Evolutionary conservation across 345 rosid species (phyloP).

Genomic region (Luvunga scandens): DNA sequence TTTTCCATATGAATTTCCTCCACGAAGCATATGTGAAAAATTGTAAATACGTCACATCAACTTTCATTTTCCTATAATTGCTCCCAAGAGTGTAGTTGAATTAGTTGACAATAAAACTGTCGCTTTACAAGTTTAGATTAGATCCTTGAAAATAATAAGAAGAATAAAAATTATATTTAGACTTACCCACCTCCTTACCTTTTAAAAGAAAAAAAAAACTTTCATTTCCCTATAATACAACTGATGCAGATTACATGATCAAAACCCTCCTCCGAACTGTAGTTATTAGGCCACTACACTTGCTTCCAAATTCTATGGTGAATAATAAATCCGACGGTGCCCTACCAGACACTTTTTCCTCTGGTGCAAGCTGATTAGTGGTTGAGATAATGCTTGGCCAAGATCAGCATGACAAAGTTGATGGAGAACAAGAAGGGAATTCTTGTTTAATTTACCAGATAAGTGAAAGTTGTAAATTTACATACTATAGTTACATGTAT

Average conservation of each 20-base stretch:
- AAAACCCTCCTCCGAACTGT: neutral
- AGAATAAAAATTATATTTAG: too few relatives aligned
- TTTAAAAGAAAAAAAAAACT: too few relatives aligned
- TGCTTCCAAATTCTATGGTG: neutral
- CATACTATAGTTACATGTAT: neutral
- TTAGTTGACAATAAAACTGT: too few relatives aligned
- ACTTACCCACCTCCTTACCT: too few relatives aligned
- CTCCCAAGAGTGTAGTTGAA: too few relatives aligned
- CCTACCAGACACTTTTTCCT: neutral
- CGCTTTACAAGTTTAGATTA: too few relatives aligned
- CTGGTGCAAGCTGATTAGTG: neutral
- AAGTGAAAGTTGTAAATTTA: slow-evolving; percentile 10
- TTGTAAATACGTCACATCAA: neutral
- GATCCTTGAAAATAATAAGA: too few relatives aligned
- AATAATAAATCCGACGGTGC: neutral
- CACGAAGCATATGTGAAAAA: neutral
- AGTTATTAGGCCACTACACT: neutral
- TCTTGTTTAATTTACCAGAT: neutral
- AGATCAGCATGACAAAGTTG: neutral
- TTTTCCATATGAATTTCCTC: too few relatives aligned
- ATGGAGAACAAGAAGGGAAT: neutral
- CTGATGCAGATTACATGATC: neutral
- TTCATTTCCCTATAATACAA: slow-evolving; percentile 3
- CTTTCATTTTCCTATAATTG: too few relatives aligned
- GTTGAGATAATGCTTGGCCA: neutral